These are phyloP conservation scores for Nitzschia sp. DNA, from an alignment of 108 stramenopile genomes.

Conservation along the genomic window DNA sequence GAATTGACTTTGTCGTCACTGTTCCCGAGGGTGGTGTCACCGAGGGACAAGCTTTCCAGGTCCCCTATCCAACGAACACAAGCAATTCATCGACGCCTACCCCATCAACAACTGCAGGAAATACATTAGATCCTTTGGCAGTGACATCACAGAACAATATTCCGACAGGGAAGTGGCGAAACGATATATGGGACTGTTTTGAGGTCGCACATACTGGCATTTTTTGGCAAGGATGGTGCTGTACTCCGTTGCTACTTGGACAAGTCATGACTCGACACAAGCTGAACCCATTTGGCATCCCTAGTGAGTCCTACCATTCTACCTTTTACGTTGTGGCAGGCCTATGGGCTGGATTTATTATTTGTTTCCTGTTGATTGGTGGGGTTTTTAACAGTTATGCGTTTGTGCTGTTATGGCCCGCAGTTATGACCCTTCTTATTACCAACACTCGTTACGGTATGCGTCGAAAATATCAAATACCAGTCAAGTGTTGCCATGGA, in stretches of 20 bases:
- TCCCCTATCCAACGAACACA: conserved; percentile 15
- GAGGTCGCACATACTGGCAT: conserved; percentile 8
- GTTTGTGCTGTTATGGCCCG: not conserved
- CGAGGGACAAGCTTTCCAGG: conserved; percentile 31
- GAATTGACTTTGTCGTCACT: conserved; percentile 32
- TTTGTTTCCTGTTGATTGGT: not conserved
- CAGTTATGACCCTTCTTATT: conserved; percentile 9
- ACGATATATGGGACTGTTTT: conserved; percentile 23
- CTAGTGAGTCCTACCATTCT: not conserved
- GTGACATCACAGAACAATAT: not conserved
- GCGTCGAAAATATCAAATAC: conserved; percentile 41
- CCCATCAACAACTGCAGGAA: not conserved
- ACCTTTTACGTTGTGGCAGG: conserved; percentile 13
- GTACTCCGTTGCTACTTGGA: conserved; percentile 26
- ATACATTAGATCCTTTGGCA: not conserved
- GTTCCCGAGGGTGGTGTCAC: conserved; percentile 39
- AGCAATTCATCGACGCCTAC: not conserved
- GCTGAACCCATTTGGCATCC: conserved; percentile 36
- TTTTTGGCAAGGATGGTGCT: conserved; percentile 19
- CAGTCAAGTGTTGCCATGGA: conserved; percentile 8
- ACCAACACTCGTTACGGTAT: conserved; percentile 22
- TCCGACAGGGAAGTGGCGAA: conserved; percentile 22
- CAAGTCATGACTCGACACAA: conserved; percentile 52
- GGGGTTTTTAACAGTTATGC: not conserved
- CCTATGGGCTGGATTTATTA: not conserved